Percentiles rank a stretch among this genome's conserved stretches.
Evolutionary conservation across 2,329 filamentous ascomycete genomes (phyloP).

Genomic region (Cladosporium sp.): DNA sequence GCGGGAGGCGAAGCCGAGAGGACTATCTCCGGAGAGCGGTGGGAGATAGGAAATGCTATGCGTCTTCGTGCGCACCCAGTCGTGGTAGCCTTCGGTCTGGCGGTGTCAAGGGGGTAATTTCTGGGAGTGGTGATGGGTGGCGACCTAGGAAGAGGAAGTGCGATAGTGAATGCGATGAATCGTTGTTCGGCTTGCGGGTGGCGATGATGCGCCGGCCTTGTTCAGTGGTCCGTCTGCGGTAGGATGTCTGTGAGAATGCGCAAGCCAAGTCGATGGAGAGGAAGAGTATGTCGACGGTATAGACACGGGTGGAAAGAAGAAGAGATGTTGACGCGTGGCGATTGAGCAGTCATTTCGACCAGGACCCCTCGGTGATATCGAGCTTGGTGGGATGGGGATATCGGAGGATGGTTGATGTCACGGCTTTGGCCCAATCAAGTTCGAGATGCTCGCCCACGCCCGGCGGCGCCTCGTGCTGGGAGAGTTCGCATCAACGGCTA

Average conservation of each 20-base stretch:
- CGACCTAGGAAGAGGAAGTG: not conserved
- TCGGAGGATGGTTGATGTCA: slow-evolving; percentile 1
- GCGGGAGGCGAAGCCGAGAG: slow-evolving; percentile 45
- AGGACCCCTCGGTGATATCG: slow-evolving; percentile 8
- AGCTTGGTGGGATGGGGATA: slow-evolving; percentile 3
- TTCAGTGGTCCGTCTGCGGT: not conserved
- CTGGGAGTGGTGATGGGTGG: not conserved
- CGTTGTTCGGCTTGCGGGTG: not conserved
- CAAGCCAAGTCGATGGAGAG: not conserved
- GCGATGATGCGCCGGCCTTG: slow-evolving; percentile 4
- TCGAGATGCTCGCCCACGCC: not conserved
- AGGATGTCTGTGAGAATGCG: not conserved
- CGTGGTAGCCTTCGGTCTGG: not conserved
- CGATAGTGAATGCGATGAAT: not conserved
- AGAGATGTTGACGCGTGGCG: slow-evolving; percentile 8
- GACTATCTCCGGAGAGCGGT: not conserved
- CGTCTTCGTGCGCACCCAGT: not conserved
- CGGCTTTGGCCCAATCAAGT: slow-evolving; percentile 7
- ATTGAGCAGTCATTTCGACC: not conserved
- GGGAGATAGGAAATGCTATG: not conserved
- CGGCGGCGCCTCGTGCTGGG: slow-evolving; percentile 3
- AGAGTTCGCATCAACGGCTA: slow-evolving; percentile 11
- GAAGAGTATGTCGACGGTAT: not conserved
- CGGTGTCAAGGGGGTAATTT: not conserved
- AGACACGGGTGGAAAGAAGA: not conserved